Percentiles rank a stretch among this genome's conserved stretches.
phyloP scores from a whole-genome alignment of 2,329 filamentous ascomycete genomes.

The Corniculantispora saksenae region DNA sequence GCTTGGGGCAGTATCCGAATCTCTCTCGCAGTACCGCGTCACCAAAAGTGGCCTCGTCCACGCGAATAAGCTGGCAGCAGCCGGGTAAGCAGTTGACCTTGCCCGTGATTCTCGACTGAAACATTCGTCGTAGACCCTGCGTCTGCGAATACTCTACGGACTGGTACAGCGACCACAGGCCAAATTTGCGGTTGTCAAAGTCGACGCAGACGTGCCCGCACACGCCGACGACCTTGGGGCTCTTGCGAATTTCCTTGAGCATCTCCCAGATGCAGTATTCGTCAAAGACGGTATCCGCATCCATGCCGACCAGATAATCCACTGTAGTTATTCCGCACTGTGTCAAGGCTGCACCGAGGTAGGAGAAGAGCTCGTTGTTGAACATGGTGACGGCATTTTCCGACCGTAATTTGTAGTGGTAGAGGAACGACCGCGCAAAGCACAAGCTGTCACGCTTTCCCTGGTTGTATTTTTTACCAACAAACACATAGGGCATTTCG shows the following conservation, averaged over 20 bases:
- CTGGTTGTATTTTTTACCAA: constrained; percentile 51
- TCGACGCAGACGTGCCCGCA: constrained; percentile 52
- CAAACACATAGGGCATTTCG: constrained; percentile 47
- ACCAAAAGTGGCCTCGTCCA: constrained; percentile 51
- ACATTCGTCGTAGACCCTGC: constrained; percentile 48
- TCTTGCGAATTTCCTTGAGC: constrained; percentile 43
- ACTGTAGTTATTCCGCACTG: constrained; percentile 40
- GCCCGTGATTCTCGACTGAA: constrained; percentile 50
- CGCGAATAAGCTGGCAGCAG: constrained; percentile 51
- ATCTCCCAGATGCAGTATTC: constrained; percentile 46
- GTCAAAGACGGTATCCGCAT: constrained; percentile 50
- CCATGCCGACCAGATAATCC: constrained; percentile 49
- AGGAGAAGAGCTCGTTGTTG: constrained; percentile 44
- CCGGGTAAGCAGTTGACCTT: constrained; percentile 52
- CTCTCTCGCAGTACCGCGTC: constrained; percentile 46
- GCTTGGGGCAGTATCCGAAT: constrained; percentile 50
- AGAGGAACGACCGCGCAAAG: constrained; percentile 49
- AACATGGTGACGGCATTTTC: constrained; percentile 47
- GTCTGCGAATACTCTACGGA: constrained; percentile 51
- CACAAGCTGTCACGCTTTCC: constrained; percentile 53
- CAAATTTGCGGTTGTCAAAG: constrained; percentile 43
- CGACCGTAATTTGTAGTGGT: constrained; percentile 48
- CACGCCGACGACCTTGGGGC: constrained; percentile 46
- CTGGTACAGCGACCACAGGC: constrained; percentile 48
- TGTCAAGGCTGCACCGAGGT: constrained; percentile 41